Evolutionary conservation across 306 rosid genomes (phyloP), one percentile per base, ranked within the genome.

Genomic region (Trichosanthes truncata): DNA sequence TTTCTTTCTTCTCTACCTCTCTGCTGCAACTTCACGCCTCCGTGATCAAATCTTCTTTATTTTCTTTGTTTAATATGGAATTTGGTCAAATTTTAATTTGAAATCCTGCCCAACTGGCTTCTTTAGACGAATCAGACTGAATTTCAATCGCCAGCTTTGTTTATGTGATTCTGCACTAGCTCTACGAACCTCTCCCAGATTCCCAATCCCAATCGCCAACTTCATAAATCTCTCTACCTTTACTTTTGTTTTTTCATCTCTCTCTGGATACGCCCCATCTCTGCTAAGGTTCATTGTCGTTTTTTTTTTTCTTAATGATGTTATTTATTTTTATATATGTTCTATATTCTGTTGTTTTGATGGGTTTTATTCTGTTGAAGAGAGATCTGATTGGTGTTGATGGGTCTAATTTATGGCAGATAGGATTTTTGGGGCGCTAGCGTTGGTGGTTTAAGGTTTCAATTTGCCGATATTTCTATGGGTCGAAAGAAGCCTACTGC

Each of bases 401-500:
- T 49, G 36, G 17, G 78, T 33, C 48, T 51, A 52, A 51, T 52
- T 77, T 55, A 4, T 72, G 17, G 14, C 83, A 31, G 77, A 71
- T 76, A 80, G 71, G 86, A 38, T 66, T 83, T 69, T 31, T 8
- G 33, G 52, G 26, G 75, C 71, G 71, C 29, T 78, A 17, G 51
- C 49, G 77, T 74, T 78, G 40, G 9, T 51, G 25, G 20, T 51
- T 31, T 31, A 26, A 21, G 66, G 51, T 41, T 29, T 78, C 20
- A 77, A 88, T 86, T 81, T 31, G 80, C 76, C 59, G 81, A 81
- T 49, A 74, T 79, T 48, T 85, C 52, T 11, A 77, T 95, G 99
- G 99, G 97, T 13, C 87, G 85, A 74, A 95, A 95, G 93, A 95
- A 95, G 82, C 89, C 93, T 23, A 78, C 87, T 12, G 83, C 75